Base-by-base conservation (phyloP, 192 early-diverging fungal genomes). In the Spizellomyces punctatus region DNA sequence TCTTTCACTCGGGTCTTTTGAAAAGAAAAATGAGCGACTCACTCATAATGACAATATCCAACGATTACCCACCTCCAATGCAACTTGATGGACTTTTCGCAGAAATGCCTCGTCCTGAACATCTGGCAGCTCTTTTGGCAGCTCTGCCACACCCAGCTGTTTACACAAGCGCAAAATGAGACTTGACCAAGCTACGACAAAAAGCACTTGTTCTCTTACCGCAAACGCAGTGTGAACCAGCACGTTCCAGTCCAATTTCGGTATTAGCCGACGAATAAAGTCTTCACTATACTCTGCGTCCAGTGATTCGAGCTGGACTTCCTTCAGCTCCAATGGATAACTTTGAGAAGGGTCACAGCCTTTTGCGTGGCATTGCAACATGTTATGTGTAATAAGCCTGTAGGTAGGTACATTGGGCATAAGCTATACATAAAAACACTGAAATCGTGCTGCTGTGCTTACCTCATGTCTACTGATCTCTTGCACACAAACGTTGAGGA, bases 301-400 rank as follows among this genome's bases (percentile, higher is more conserved):
- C 45, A 80, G 46, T 66, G 89, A 79, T 77, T 97, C 94, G 16
- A 96, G 80, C 69, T 93, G 86, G 12, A 85, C 90, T 46, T 96
- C 89, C 69, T 90, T 84, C 75, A 99, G 82, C 50, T 85, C 82
- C 17, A 99, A 86, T n/a, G 97, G 97, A 71, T 92, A 99, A 83
- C 92, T 94, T 84, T 95, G 91, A 69, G 82, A 84, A 54, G 85
- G 74, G n/a, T 86, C 89, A 86, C 97, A 99, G 81, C 89, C 89
- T 80, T 95, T 96, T 76, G 92, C 97, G 76, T 96, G 93, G 90
- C 97, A 99, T 84, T 95, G 93, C 63, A 99, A 88, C 94, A 99
- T 93, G 80, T 99, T 99, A 86, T 99, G 97, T 45, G 95, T 96
- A 49, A 99, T 89, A 70, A 99, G 91, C 82, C 96, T 89, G 89